A percentile compares a stretch with the other conserved stretches of the same genome.
These are phyloP conservation scores for Aspergillus conjunctus DNA, from an alignment of 495 filamentous ascomycete species.

Conservation along the genomic window DNA sequence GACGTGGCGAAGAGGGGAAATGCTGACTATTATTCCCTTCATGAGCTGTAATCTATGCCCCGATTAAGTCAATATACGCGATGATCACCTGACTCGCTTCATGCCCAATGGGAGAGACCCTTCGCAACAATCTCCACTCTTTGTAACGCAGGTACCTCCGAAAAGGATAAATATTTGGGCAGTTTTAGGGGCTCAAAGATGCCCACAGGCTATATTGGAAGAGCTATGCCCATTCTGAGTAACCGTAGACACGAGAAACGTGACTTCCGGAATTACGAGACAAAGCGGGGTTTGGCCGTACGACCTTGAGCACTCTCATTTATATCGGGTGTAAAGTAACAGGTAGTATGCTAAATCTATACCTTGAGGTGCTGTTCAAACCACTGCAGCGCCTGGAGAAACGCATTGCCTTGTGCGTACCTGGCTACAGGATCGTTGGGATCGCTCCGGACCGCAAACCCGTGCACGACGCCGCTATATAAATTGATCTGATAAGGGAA, in stretches of 20 bases:
- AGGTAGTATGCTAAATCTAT: too few species aligned
- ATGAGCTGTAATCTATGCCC: background rate
- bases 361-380: constrained; percentile 50
- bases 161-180: too few species aligned
- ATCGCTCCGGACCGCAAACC: constrained; percentile 69
- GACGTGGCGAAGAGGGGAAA: background rate
- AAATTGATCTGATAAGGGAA: constrained; percentile 60
- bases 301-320: too few species aligned
- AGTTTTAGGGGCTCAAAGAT: too few species aligned
- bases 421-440: constrained; percentile 50
- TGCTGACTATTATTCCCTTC: background rate
- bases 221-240: too few species aligned
- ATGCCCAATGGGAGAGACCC: background rate
- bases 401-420: constrained; percentile 74
- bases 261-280: too few species aligned
- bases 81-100: background rate
- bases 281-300: too few species aligned
- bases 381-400: constrained; percentile 70
- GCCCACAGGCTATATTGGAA: too few species aligned
- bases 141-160: too few species aligned
- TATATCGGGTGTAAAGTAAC: too few species aligned
- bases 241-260: too few species aligned
- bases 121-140: too few species aligned
- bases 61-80: background rate
- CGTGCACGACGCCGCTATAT: constrained; percentile 66